Base-by-base conservation (phyloP, 2,329 filamentous ascomycete species). In the Cladophialophora yegresii region DNA sequence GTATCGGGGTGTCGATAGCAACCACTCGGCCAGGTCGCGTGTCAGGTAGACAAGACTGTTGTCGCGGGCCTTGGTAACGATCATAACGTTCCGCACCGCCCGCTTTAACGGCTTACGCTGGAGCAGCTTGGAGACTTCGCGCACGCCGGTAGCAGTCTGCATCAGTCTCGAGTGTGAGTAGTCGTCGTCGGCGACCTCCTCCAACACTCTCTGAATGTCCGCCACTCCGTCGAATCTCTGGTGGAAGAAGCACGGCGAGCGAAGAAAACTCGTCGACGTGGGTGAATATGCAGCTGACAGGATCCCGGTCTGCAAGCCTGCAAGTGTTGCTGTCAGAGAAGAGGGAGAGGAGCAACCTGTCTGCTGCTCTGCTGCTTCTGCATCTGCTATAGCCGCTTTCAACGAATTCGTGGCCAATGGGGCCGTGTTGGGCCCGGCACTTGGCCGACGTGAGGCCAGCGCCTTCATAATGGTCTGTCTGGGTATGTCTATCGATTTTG, bases 181-280 rank as follows among this genome's bases (percentile, higher is more conserved):
- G 77, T 86, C 92, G 72, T 96, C 92, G 69, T 88, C 85, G 60
- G 87, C 89, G 73, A 98, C 96, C 78, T 99, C 95, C 74, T 98
- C 93, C 6, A 99, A 83, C 5, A 99, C 92, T 78, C 90, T 95
- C 71, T 95, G 90, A 64, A 98, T 92, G 76, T 99, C 92, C 71
- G 99, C 92, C 8, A 93, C 91, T 75, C 96, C 92, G 72, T 97
- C 95, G 74, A 99, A 99, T 67, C 93, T 87, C 78, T 96, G 91
- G 79, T 99, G 95, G 80, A 96, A 98, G 80, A 96, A 99, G 80
- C 95, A 99, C 13, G 95, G 95, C 51, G 93, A 97, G 72, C 93
- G 89, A 59, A 98, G 81, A 9, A 89, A 84, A 70, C 93, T 83
- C 16, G 84, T 75, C 7, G 79, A 75, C 20, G 75, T 78, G 71